A percentile compares a stretch with the other conserved stretches of the same genome.
These are phyloP conservation scores for Helenozyma rhizophorensis DNA, from an alignment of 805 yeast species.

Conservation along the genomic window DNA sequence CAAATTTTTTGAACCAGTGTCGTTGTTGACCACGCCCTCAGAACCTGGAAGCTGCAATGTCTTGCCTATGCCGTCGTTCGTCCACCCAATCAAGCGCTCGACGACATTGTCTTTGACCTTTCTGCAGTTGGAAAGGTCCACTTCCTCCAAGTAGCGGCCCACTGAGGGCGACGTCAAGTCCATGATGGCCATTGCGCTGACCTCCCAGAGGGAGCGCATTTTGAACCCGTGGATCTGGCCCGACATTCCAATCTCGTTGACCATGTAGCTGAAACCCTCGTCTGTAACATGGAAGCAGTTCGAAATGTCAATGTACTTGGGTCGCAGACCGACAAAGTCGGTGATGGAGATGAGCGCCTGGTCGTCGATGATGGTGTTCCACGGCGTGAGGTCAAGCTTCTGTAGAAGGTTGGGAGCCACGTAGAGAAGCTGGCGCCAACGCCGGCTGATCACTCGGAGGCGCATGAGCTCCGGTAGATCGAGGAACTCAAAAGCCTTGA, in stretches of 20 bases:
- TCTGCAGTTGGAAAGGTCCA: constrained; percentile 69
- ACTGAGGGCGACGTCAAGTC: constrained; percentile 64
- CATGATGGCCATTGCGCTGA: constrained; percentile 78
- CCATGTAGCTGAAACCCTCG: constrained; percentile 66
- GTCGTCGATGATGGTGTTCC: constrained; percentile 61
- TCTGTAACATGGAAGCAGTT: constrained; percentile 77
- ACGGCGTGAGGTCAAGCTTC: constrained; percentile 53
- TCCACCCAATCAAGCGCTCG: constrained; percentile 63
- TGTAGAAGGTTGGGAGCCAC: constrained; percentile 52
- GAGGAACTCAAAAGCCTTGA: constrained; percentile 49
- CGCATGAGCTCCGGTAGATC: constrained; percentile 59
- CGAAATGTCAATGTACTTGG: constrained; percentile 55
- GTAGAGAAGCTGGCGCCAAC: constrained; percentile 65
- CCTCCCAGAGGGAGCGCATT: constrained; percentile 73
- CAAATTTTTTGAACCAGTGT: constrained; percentile 57
- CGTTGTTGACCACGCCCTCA: constrained; percentile 14
- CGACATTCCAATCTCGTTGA: constrained; percentile 64
- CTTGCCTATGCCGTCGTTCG: constrained; percentile 2
- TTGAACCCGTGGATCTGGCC: constrained; percentile 52
- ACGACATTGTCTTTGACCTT: constrained; percentile 69
- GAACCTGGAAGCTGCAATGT: constrained; percentile 7
- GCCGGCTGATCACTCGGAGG: constrained; percentile 51
- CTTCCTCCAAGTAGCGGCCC: constrained; percentile 52
- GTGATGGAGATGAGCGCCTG: constrained; percentile 53
- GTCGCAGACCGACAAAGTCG: constrained; percentile 68